phyloP scores from a whole-genome alignment of 1,139 yeast species.

The Pichia sp. region DNA sequence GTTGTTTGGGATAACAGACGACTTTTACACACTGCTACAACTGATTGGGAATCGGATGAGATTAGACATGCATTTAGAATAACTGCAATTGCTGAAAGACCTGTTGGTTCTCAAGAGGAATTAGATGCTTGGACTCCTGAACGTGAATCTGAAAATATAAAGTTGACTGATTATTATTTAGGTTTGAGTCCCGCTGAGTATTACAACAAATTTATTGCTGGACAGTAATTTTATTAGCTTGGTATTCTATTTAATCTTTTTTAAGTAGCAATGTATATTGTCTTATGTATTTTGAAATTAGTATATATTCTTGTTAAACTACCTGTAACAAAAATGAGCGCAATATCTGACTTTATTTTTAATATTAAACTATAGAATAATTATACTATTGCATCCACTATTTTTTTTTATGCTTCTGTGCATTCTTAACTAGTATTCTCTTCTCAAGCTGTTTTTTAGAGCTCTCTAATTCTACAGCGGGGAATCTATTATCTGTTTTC shows the following conservation, averaged over 20 bases:
- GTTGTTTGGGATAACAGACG: conserved; percentile 71
- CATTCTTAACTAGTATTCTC: too few species aligned
- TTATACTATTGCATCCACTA: too few species aligned
- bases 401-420: too few species aligned
- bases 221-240: neutral
- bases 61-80: conserved; percentile 64
- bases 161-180: conserved; percentile 13
- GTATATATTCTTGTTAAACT: too few species aligned
- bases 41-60: conserved; percentile 53
- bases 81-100: conserved; percentile 55
- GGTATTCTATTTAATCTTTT: neutral
- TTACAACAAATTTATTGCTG: conserved; percentile 13
- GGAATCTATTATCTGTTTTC: too few species aligned
- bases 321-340: too few species aligned
- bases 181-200: conserved; percentile 17
- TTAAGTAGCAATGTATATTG: too few species aligned
- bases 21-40: conserved; percentile 54
- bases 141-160: conserved; percentile 16
- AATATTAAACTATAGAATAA: too few species aligned
- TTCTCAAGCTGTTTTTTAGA: too few species aligned
- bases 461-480: too few species aligned
- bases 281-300: neutral
- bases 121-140: conserved; percentile 27
- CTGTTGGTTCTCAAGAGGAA: conserved; percentile 26
- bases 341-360: too few species aligned